Evolutionary conservation across 345 rosid genomes (phyloP), one percentile per base, ranked within the genome.

Genomic region (Sisymbrium irio): DNA sequence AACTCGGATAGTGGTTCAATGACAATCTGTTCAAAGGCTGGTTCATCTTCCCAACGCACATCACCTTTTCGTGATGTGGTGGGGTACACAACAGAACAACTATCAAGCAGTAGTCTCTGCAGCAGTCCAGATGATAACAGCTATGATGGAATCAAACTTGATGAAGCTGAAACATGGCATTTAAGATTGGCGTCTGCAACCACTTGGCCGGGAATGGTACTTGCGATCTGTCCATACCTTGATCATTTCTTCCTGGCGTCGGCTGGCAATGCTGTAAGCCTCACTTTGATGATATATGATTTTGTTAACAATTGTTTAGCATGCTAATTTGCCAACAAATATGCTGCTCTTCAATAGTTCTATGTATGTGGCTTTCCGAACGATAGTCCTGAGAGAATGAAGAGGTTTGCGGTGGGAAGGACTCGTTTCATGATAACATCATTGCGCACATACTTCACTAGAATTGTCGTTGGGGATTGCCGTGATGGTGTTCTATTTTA

Each of bases 381-480:
- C 83, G 92, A 88, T 53, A 88, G 81, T 74, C 90, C 88, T 50
- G 89, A 80, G 71, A 90, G 82, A 75, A 84, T 90, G 82, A 92
- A 81, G 82, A 87, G 78, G 84, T 68, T 85, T 70, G 96, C 94
- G 14, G 78, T 74, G 15, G 93, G 88, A 77, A 90, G 91, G 87
- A 92, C 98, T 53, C 97, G 99, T 57, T 95, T 90, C 75, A 87
- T 88, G 90, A 90, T 95, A 78, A 85, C 78, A 37, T 86, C 89
- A 37, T 83, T 95, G 84, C 86, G 93, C 10, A 81, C 97, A 46
- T 78, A 87, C 81, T 82, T 74, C 70, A 86, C 90, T 67, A 87
- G 99, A 82, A 95, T 95, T 75, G 98, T 85, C 9, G 98, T 95
- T 73, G 98, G 99, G 55, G 96, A 95, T 79, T 95, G 99, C 80